phyloP scores from a whole-genome alignment of 495 filamentous ascomycete species.

The Cenococcum geophilum region DNA sequence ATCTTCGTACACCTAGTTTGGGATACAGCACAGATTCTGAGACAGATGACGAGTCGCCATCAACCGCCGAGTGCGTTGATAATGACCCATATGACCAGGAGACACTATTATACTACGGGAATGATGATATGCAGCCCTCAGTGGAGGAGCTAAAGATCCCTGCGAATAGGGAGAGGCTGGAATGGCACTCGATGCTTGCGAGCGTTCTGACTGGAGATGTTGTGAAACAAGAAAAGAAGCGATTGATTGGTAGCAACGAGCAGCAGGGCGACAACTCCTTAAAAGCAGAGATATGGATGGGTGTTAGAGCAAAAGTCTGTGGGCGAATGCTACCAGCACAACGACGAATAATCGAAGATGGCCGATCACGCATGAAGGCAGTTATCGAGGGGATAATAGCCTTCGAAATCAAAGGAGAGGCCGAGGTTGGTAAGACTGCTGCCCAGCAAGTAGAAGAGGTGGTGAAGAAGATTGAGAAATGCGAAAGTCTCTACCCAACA shows the following conservation, averaged over 20 bases:
- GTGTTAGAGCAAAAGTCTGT: slow-evolving; percentile 71
- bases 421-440: slow-evolving; percentile 81
- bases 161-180: slow-evolving; percentile 81
- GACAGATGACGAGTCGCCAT: slow-evolving; percentile 83
- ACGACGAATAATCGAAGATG: slow-evolving; percentile 74
- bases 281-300: slow-evolving; percentile 84
- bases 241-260: slow-evolving; percentile 78
- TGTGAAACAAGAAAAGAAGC: slow-evolving; percentile 94
- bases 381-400: slow-evolving; percentile 78
- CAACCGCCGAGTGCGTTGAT: slow-evolving; percentile 72
- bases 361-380: slow-evolving; percentile 58
- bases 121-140: slow-evolving; percentile 80
- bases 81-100: slow-evolving; percentile 87
- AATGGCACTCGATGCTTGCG: slow-evolving; percentile 97
- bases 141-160: slow-evolving; percentile 83
- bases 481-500: slow-evolving; percentile 78
- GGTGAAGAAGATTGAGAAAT: slow-evolving; percentile 79
- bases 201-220: slow-evolving; percentile 95
- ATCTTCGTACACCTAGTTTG: slow-evolving; percentile 58
- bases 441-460: slow-evolving; percentile 82
- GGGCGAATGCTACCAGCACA: slow-evolving; percentile 80
- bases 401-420: slow-evolving; percentile 90
- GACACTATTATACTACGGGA: slow-evolving; percentile 80
- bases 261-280: slow-evolving; percentile 63
- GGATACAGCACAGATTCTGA: slow-evolving; percentile 72